Conservation (phyloP, 352 stramenopile genomes). For the Phytophthora vignae region DNA sequence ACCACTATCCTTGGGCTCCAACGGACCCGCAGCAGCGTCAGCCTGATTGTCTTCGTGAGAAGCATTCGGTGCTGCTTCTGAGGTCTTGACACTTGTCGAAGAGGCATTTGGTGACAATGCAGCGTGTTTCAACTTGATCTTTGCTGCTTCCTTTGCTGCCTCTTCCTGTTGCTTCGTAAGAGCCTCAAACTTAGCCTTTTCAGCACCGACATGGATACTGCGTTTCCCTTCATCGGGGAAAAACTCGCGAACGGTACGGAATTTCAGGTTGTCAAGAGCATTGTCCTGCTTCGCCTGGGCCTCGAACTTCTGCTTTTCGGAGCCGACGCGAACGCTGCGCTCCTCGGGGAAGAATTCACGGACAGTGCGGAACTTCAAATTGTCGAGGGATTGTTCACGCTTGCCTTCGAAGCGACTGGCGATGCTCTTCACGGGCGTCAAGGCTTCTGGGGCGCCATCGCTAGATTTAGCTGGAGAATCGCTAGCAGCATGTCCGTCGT, state of each 20-base stretch:
- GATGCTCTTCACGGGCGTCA: conserved; percentile 66
- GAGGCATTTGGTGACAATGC: background rate
- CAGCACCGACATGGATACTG: conserved; percentile 42
- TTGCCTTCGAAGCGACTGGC: conserved; percentile 74
- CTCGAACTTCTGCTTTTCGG: conserved; percentile 53
- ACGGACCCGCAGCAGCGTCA: background rate
- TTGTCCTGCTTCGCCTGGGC: conserved; percentile 53
- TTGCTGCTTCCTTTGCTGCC: conserved; percentile 21
- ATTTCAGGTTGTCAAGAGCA: conserved; percentile 61
- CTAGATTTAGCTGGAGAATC: conserved; percentile 28
- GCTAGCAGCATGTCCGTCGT: conserved; percentile 14
- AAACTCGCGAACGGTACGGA: conserved; percentile 66
- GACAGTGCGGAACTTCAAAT: conserved; percentile 64
- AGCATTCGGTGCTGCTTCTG: background rate
- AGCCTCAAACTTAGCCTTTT: conserved; percentile 54
- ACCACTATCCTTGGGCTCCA: background rate
- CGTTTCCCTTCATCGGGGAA: conserved; percentile 49
- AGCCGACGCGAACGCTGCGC: conserved; percentile 41
- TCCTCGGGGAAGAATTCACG: conserved; percentile 62
- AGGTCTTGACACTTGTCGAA: background rate
- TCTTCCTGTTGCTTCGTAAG: conserved; percentile 39
- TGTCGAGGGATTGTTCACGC: conserved; percentile 67
- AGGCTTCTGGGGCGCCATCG: conserved; percentile 14
- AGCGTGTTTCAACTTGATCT: conserved; percentile 31
- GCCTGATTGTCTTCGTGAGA: background rate